These are phyloP conservation scores for Trypanosoma caninum DNA, from an alignment of 208 protist genomes.

Conservation along the genomic window DNA sequence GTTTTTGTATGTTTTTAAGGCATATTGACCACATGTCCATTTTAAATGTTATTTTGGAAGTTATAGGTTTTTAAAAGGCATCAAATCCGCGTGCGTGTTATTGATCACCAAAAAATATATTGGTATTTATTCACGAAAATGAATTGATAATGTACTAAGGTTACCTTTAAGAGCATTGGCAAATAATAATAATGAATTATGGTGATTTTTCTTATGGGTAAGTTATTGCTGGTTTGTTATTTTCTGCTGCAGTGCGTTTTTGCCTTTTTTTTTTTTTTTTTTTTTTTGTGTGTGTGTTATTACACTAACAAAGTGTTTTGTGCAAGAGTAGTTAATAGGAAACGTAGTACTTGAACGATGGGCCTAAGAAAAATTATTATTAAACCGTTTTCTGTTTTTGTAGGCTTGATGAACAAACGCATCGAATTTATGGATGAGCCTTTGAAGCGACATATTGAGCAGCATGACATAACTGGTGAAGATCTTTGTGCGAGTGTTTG, in stretches of 20 bases:
- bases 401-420: conserved; percentile 30
- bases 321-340: neutral
- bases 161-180: too few species aligned
- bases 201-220: too few species aligned
- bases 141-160: too few species aligned
- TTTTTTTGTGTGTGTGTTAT: too few species aligned
- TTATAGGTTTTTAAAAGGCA: too few species aligned
- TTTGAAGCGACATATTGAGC: conserved; percentile 71
- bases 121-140: neutral
- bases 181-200: too few species aligned
- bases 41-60: too few species aligned
- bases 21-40: too few species aligned
- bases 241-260: too few species aligned
- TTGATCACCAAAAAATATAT: neutral
- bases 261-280: conserved; percentile 3
- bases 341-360: conserved; percentile 12
- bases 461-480: conserved; percentile 45
- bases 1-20: too few species aligned
- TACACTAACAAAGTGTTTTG: too few species aligned
- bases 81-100: neutral
- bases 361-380: conserved; percentile 32
- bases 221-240: too few species aligned
- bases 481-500: conserved; percentile 66
- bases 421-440: conserved; percentile 64
- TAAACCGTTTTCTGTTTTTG: conserved; percentile 50